Evolutionary conservation across 768 basidiomycete genomes (phyloP), one percentile per base, ranked within the genome.

Genomic region (Daedaleopsis sinensis): DNA sequence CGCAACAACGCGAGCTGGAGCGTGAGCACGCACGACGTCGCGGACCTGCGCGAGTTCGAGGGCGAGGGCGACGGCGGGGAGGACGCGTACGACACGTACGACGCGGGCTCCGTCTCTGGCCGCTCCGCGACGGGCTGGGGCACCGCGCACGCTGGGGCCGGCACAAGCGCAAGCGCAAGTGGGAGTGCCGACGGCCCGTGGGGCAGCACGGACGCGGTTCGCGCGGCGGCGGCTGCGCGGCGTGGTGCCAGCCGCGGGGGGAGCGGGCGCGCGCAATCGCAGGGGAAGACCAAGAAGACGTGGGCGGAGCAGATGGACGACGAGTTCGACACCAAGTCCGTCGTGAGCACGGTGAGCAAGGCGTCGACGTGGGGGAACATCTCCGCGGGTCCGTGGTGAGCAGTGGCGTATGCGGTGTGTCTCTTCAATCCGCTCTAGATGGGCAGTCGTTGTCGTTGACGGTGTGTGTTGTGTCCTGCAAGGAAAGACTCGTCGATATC

Each of bases 371-470:
- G 65, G 65, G 62, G 61, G n/a, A 42, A 21, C 55, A 46, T 58
- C 35, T 62, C 65, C 12, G 57, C 24, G 0, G 63, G 63, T 15
- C 66, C 63, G 6, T 62, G 63, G 66, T 65, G 50, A 64, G 37
- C 37, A 38, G 39, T 18, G 13, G 11, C 10, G 39, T 18, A 10
- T 42, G 39, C 39, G 39, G 27, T 7, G 27, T 32, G 27, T 7
- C n/a, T n/a, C n/a, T n/a, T n/a, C n/a, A n/a, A n/a, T n/a, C n/a
- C n/a, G n/a, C n/a, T n/a, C n/a, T n/a, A n/a, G n/a, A n/a, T n/a
- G n/a, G n/a, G n/a, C 27, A 32, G 27, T 32, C 27, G 27, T n/a
- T n/a, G n/a, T n/a, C n/a, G n/a, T n/a, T n/a, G n/a, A n/a, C n/a
- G n/a, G n/a, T 7, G 27, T 32, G 27, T 32, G 27, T 32, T 32